Evolutionary conservation across 352 stramenopile species (phyloP), one percentile per base, ranked within the genome.

Genomic region (Globisporangium uncinulatum): DNA sequence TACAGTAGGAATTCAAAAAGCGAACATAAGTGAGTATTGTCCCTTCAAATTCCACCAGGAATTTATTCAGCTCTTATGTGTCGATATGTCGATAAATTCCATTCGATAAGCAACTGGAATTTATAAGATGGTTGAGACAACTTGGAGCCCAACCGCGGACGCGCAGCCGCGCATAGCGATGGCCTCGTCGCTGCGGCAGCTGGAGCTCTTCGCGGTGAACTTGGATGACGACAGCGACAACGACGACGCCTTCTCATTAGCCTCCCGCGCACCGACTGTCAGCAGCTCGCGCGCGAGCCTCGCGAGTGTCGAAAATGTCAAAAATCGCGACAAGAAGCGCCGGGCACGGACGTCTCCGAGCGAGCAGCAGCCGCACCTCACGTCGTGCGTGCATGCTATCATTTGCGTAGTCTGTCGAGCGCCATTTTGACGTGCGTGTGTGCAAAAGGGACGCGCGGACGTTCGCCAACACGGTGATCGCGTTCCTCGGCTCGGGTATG

Each of bases 401-500:
- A 37, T 37, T 37, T 10, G 1, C n/a, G 5, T 41, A 54, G 32
- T 44, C 13, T 47, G 39, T 56, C 39, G 55, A 24, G n/a, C 5
- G 9, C n/a, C 20, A 21, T 34, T 10, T 34, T 37, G 32, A 37
- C 32, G 36, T 54, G 29, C 49, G 47, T 47, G 57, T 39, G 34
- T 54, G 50, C 29, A 14, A 47, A 50, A 84, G 74, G 8, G 79
- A 89, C 57, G 43, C 71, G 14, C 79, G 79, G 50, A 84, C 70
- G 44, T 91, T 91, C 54, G 66, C 71, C n/a, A 91, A 91, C 57
- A 81, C 74, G 19, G 81, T 95, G 56, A 97, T 98, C 62, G 87
- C 83, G 15, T 98, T 98, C 71, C 74, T 98, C 0, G 92, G 92
- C 21, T 95, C 92, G 6, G 92, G 92, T 31, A 80, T 97, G 10